Evolutionary conservation across 192 early-diverging fungal genomes (phyloP).

Genomic region (Backusella luteola): DNA sequence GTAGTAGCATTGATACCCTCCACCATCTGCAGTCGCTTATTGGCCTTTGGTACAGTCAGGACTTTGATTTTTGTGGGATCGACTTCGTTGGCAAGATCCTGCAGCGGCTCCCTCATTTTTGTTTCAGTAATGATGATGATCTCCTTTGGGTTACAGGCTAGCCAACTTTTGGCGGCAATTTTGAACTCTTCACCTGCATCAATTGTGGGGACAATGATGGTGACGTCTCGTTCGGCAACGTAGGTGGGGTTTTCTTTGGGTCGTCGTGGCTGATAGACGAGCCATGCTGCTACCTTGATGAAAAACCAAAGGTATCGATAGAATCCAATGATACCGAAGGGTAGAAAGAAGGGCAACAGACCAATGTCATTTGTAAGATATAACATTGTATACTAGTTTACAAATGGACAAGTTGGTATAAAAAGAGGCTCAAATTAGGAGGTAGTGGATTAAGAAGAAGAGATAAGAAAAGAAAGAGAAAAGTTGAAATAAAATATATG

Average conservation of each 20-base stretch:
- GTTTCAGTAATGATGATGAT: conserved; percentile 69
- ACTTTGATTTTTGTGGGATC: conserved; percentile 53
- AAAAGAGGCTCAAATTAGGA: neutral
- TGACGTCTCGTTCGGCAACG: conserved; percentile 55
- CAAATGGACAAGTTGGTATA: neutral
- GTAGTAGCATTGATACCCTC: conserved; percentile 61
- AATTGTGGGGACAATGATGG: conserved; percentile 70
- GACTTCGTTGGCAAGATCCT: conserved; percentile 56
- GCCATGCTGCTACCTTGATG: conserved; percentile 60
- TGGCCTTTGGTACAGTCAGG: conserved; percentile 54
- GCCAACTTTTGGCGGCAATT: conserved; percentile 65
- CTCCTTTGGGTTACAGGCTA: conserved; percentile 60
- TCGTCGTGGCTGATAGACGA: conserved; percentile 58
- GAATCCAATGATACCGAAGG: conserved; percentile 66
- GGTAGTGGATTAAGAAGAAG: too few species aligned
- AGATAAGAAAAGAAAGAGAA: neutral
- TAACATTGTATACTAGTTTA: conserved; percentile 42
- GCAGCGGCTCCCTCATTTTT: conserved; percentile 47
- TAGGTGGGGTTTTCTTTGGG: conserved; percentile 58
- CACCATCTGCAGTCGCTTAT: conserved; percentile 70
- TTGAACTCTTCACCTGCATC: conserved; percentile 73
- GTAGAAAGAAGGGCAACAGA: conserved; percentile 58
- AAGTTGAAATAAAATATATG: neutral
- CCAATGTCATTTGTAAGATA: conserved; percentile 60
- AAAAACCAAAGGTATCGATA: conserved; percentile 73